Evolutionary conservation across 148 eudicot genomes (phyloP).

Genomic region (Arbutus unedo): DNA sequence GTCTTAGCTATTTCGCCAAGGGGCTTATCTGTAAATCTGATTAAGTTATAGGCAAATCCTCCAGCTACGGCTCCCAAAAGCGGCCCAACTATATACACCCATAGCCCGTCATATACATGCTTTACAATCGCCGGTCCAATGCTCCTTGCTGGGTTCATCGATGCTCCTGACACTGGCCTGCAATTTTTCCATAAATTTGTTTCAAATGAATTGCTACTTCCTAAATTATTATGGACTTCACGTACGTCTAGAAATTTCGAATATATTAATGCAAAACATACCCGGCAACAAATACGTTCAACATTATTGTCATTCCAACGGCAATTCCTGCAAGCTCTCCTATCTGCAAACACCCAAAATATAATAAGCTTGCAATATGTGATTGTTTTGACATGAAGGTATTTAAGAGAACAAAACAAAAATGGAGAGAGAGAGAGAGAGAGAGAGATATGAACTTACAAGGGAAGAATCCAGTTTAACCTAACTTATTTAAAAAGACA

Average conservation of each 20-base stretch:
- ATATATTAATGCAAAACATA: constrained; percentile 10
- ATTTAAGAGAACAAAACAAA: neutral
- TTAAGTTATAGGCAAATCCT: constrained; percentile 44
- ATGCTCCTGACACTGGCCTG: constrained; percentile 77
- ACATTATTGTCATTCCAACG: constrained; percentile 71
- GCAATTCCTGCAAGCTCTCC: constrained; percentile 66
- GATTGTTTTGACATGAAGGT: too few species aligned
- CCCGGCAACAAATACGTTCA: constrained; percentile 80
- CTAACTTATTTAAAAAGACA: too few species aligned
- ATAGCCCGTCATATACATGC: constrained; percentile 45
- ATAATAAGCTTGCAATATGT: neutral
- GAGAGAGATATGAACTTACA: neutral
- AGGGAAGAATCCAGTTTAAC: too few species aligned
- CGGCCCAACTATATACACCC: constrained; percentile 73
- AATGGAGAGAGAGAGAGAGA: neutral
- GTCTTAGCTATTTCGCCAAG: constrained; percentile 28
- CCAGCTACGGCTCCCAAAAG: constrained; percentile 50
- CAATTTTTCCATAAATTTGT: neutral
- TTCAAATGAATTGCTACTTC: too few species aligned
- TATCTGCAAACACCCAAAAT: constrained; percentile 25
- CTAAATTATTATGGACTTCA: too few species aligned
- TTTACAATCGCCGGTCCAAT: constrained; percentile 66
- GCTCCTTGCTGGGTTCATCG: constrained; percentile 85
- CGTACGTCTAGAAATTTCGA: too few species aligned
- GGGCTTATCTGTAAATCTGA: constrained; percentile 46